A percentile compares a stretch with the other conserved stretches of the same genome.
Evolutionary conservation across 2,329 filamentous ascomycete genomes (phyloP).

Genomic region (Trichoderma brevicompactum): DNA sequence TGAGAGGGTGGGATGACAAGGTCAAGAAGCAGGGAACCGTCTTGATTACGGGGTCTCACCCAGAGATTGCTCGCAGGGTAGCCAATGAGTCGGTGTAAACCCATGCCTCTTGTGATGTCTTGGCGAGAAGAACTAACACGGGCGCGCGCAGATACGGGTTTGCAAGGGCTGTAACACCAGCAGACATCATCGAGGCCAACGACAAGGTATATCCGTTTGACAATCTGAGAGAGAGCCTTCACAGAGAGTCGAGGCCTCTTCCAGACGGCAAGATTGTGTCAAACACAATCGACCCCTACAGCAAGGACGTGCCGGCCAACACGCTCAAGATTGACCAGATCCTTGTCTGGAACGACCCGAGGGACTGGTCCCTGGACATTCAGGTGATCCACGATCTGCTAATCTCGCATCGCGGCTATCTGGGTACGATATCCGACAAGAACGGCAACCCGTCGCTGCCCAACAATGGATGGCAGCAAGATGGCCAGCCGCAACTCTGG

Average conservation of each 20-base stretch:
- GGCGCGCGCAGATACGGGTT: constrained; percentile 66
- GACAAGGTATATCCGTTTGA: constrained; percentile 85
- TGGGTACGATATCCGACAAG: constrained; percentile 77
- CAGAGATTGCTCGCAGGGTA: constrained; percentile 69
- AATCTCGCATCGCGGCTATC: constrained; percentile 74
- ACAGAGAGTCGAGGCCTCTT: constrained; percentile 37
- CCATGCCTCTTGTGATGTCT: not conserved
- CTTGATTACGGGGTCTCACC: constrained; percentile 72
- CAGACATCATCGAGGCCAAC: constrained; percentile 76
- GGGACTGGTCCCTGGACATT: constrained; percentile 92
- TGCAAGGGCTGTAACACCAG: constrained; percentile 80
- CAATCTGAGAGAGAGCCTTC: constrained; percentile 39
- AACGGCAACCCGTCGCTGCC: constrained; percentile 69
- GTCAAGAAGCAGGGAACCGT: constrained; percentile 57
- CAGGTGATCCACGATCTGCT: constrained; percentile 84
- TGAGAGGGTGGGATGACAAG: constrained; percentile 60
- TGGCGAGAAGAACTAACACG: not conserved
- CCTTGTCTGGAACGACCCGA: constrained; percentile 92
- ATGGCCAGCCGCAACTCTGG: constrained; percentile 79
- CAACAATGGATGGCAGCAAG: constrained; percentile 79
- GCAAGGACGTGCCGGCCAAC: constrained; percentile 43
- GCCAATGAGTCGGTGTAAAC: constrained; percentile 61
- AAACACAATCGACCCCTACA: constrained; percentile 41
- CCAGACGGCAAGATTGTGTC: constrained; percentile 43
- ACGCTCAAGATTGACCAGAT: constrained; percentile 83